Percentiles rank a stretch among this genome's conserved stretches.
These are phyloP conservation scores for Nakazawaea anatomiae DNA, from an alignment of 805 yeast species.

Conservation along the genomic window DNA sequence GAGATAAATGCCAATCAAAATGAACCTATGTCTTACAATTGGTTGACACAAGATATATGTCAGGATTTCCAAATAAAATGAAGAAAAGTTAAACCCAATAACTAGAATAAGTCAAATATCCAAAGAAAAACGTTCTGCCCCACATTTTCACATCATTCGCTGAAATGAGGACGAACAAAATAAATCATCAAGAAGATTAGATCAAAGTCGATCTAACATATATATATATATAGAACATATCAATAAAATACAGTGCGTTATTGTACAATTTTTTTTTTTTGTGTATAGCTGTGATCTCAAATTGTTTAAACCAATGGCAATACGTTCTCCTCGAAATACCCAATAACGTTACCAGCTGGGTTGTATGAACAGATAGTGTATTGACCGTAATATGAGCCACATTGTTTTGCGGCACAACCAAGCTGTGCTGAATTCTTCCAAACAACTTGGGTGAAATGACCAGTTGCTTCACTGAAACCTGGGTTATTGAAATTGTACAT, in stretches of 20 bases:
- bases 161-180: not conserved
- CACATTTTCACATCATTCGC: too few species aligned
- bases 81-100: not conserved
- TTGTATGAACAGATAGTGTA: slow-evolving; percentile 74
- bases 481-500: slow-evolving; percentile 48
- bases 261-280: not conserved
- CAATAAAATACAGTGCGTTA: not conserved
- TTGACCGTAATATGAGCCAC: slow-evolving; percentile 42
- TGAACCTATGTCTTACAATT: not conserved
- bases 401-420: slow-evolving; percentile 58
- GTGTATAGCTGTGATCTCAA: not conserved
- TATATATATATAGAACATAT: too few species aligned
- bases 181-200: not conserved
- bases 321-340: slow-evolving; percentile 13
- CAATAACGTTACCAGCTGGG: slow-evolving; percentile 68
- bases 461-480: slow-evolving; percentile 45
- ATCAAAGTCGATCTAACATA: not conserved
- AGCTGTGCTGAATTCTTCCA: slow-evolving; percentile 58
- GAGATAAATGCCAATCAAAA: not conserved
- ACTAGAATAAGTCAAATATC: not conserved
- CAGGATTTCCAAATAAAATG: not conserved
- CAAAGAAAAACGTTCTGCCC: too few species aligned
- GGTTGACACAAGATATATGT: too few species aligned
- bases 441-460: slow-evolving; percentile 74
- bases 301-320: slow-evolving; percentile 9